These are phyloP conservation scores for thale cress (Arabidopsis thaliana) DNA, from an alignment of 345 rosid species.

Conservation along the genomic window DNA sequence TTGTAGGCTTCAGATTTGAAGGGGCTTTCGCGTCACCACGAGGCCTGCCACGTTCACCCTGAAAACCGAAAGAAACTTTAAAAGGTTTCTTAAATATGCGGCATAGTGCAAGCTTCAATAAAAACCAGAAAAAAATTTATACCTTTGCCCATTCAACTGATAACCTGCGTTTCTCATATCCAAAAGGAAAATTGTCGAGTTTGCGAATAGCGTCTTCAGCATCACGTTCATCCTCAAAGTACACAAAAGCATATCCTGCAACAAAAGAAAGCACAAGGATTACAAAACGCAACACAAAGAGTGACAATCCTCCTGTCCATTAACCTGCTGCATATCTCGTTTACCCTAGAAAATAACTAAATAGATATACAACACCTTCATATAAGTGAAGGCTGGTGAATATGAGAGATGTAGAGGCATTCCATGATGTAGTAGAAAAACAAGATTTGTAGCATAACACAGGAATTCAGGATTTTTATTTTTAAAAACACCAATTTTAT, in stretches of 20 bases:
- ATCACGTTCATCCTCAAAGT: constrained; percentile 84
- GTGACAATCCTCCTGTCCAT: neutral
- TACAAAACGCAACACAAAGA: constrained; percentile 48
- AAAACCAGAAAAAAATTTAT: neutral
- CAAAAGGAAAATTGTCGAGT: constrained; percentile 67
- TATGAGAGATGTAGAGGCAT: constrained; percentile 74
- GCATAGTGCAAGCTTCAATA: neutral
- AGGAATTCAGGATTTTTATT: neutral
- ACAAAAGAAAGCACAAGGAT: neutral
- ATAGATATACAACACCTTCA: constrained; percentile 80
- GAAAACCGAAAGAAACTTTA: constrained; percentile 14
- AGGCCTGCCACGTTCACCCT: constrained; percentile 74
- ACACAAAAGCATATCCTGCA: constrained; percentile 93
- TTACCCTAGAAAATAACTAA: constrained; percentile 48
- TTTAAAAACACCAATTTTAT: constrained; percentile 49
- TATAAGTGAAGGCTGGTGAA: constrained; percentile 74
- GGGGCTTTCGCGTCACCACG: constrained; percentile 56
- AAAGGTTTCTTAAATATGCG: neutral
- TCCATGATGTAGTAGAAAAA: constrained; percentile 53
- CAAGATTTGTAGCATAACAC: constrained; percentile 51
- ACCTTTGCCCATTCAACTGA: constrained; percentile 91
- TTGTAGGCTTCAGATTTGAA: constrained; percentile 73
- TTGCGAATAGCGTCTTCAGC: constrained; percentile 85
- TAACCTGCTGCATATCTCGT: constrained; percentile 36
- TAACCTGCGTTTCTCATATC: constrained; percentile 67